These are phyloP conservation scores for Phialocephala sp. DNA, from an alignment of 2,329 filamentous ascomycete genomes.

Conservation along the genomic window DNA sequence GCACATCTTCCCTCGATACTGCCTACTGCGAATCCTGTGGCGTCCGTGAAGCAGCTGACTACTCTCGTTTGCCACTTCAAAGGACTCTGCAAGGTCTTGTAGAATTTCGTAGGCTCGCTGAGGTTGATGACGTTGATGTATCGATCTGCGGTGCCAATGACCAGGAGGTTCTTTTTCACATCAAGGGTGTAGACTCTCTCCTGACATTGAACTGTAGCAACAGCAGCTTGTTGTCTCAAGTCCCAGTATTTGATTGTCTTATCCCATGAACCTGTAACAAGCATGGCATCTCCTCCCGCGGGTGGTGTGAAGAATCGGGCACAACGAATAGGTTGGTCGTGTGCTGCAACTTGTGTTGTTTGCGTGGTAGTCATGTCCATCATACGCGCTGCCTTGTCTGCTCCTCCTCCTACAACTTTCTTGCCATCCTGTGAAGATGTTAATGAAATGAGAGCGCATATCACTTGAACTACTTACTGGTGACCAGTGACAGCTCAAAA, in stretches of 20 bases:
- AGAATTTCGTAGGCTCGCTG: constrained; percentile 85
- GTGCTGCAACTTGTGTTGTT: constrained; percentile 75
- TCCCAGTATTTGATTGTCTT: constrained; percentile 94
- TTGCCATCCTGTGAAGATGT: constrained; percentile 73
- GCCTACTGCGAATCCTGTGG: constrained; percentile 89
- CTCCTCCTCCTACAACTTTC: constrained; percentile 85
- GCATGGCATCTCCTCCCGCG: constrained; percentile 69
- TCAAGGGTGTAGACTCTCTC: constrained; percentile 93
- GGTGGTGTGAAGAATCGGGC: constrained; percentile 78
- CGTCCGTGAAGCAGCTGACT: constrained; percentile 92
- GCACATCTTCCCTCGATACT: constrained; percentile 97
- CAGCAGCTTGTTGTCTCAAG: constrained; percentile 68
- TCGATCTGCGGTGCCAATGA: constrained; percentile 90
- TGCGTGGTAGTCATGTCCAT: constrained; percentile 77
- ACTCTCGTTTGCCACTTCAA: constrained; percentile 98
- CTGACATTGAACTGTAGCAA: constrained; percentile 69
- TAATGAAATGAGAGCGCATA: background rate
- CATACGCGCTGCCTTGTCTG: constrained; percentile 88
- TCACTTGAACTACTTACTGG: constrained; percentile 62
- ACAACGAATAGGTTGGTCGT: constrained; percentile 81
- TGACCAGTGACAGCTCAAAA: constrained; percentile 85
- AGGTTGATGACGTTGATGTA: constrained; percentile 97
- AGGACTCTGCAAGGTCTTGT: constrained; percentile 95
- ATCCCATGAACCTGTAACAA: constrained; percentile 93
- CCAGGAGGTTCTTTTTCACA: constrained; percentile 83